Base-by-base conservation (phyloP, 1,139 yeast species). In the Blastobotrys raffinosifermentans region DNA sequence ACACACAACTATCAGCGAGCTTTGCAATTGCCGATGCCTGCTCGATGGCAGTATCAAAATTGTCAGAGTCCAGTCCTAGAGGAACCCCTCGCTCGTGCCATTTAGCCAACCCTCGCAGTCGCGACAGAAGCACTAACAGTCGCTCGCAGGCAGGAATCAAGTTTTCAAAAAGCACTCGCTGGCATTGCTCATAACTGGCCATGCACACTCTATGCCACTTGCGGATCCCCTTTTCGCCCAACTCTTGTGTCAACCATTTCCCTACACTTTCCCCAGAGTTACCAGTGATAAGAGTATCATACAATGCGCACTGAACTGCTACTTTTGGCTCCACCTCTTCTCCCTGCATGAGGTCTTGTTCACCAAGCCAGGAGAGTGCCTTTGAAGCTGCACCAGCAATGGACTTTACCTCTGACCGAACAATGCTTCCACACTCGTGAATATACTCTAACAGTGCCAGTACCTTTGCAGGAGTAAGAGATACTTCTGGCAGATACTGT, bases 151-250 rank as follows among this genome's bases (percentile, higher is more conserved):
- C 71, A 1, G 83, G 77, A 1, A 81, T 64, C 14, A 80, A 45
- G 39, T 70, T 70, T 33, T 72, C 69, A 46, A 73, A 74, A 2
- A 75, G 46, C 1, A 62, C 52, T 42, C 71, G 69, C 37, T 77
- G 59, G 0, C 69, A 56, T 29, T 56, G 54, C 26, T 78, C 84
- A 51, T 73, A 78, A 4, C 69, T 62, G 0, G 66, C 51, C 31
- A 66, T 64, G 0, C 82, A 80, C 16, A 70, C 44, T 39, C 70
- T 72, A 8, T 62, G 60, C 73, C 89, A 73, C 48, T 74, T 67
- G 46, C 75, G 77, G 30, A 75, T 58, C 9, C 86, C 87, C 43
- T 84, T 64, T 44, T 83, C 91, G 1, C 85, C 87, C 27, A 83
- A 64, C 18, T 66, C 58, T 27, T 69, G 69, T 14, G 66, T 64